Conservation (phyloP, 2,329 filamentous ascomycete species). For the Fusarium sp. region DNA sequence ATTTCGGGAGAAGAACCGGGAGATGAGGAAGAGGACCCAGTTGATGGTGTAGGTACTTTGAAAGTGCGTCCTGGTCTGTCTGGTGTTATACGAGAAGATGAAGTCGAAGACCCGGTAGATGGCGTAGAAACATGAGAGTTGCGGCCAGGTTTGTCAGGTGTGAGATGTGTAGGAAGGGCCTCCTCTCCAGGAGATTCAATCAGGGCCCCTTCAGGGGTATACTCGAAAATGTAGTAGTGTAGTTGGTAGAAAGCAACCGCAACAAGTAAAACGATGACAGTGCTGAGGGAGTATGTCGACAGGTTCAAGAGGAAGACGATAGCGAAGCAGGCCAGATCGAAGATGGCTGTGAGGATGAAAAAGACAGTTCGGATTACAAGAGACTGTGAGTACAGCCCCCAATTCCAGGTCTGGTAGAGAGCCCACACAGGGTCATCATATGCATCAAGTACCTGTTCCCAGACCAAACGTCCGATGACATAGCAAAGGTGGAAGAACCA, state of each 20-base stretch:
- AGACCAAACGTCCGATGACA: conserved; percentile 1
- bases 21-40: conserved; percentile 11
- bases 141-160: not conserved
- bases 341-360: conserved; percentile 3
- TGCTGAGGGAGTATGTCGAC: conserved; percentile 15
- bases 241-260: conserved; percentile 19
- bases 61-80: conserved; percentile 13
- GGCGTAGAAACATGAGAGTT: not conserved
- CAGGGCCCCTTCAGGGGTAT: not conserved
- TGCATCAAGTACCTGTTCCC: conserved; percentile 2
- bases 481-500: conserved; percentile 24
- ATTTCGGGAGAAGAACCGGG: not conserved
- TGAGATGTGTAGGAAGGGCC: not conserved
- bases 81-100: not conserved
- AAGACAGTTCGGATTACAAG: conserved; percentile 1
- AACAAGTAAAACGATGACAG: conserved; percentile 1
- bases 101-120: not conserved
- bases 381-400: not conserved
- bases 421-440: conserved; percentile 9
- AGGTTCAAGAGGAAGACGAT: conserved; percentile 6
- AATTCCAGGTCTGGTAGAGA: conserved; percentile 2
- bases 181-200: not conserved
- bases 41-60: conserved; percentile 14
- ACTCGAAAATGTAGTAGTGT: conserved; percentile 14
- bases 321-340: conserved; percentile 9